Evolutionary conservation across 1,284 basidiomycete species (phyloP).

Genomic region (Coriolopsis trogii): DNA sequence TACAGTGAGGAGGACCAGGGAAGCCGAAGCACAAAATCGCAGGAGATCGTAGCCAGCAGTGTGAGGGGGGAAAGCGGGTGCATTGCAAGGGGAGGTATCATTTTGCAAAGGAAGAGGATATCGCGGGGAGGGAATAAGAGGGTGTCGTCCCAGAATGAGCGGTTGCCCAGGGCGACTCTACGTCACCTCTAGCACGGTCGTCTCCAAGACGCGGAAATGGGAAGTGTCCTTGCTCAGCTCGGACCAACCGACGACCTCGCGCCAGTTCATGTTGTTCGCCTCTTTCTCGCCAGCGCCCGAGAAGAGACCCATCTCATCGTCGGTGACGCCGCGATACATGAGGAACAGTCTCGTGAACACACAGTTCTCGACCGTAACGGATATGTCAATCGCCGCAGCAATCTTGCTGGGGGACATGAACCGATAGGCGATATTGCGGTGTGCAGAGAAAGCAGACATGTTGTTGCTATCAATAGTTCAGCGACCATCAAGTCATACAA

Average conservation of each 20-base stretch:
- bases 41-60: background rate
- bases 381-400: conserved; percentile 81
- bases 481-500: background rate
- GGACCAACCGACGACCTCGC: conserved; percentile 74
- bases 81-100: conserved; percentile 13
- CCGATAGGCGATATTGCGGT: conserved; percentile 85
- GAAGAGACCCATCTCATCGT: conserved; percentile 75
- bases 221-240: conserved; percentile 73
- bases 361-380: conserved; percentile 75
- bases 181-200: conserved; percentile 69
- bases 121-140: conserved; percentile 3
- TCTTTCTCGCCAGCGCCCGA: conserved; percentile 83
- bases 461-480: conserved; percentile 56
- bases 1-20: conserved; percentile 20
- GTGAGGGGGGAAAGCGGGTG: background rate
- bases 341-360: conserved; percentile 83
- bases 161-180: conserved; percentile 19
- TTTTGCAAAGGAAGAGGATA: conserved; percentile 11
- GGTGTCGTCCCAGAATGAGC: background rate
- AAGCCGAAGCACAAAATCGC: background rate
- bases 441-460: conserved; percentile 65
- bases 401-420: conserved; percentile 77
- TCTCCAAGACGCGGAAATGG: conserved; percentile 77
- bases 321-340: conserved; percentile 78
- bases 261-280: conserved; percentile 76